Conservation (phyloP, 2,329 filamentous ascomycete species). For the Colletotrichum sp. region DNA sequence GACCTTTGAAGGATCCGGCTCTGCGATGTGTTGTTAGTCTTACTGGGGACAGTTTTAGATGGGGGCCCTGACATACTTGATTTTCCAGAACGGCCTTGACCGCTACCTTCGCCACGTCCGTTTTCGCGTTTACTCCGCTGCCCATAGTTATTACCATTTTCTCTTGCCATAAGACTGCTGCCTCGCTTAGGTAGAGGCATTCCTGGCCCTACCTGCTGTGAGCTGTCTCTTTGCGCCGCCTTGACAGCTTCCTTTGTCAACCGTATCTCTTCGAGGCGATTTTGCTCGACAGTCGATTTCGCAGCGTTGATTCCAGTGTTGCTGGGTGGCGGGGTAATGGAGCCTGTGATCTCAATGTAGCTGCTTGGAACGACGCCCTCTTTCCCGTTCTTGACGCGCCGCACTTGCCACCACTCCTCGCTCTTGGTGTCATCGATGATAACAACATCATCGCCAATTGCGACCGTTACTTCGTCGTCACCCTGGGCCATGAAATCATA, state of each 20-base stretch:
- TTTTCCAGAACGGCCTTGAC: slow-evolving; percentile 45
- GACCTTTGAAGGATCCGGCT: slow-evolving; percentile 82
- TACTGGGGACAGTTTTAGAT: background rate
- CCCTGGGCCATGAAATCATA: slow-evolving; percentile 98
- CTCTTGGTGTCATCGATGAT: slow-evolving; percentile 90
- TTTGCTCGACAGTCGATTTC: slow-evolving; percentile 76
- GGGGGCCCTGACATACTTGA: slow-evolving; percentile 62
- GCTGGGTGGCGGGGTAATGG: slow-evolving; percentile 55
- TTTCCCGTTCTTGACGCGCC: slow-evolving; percentile 86
- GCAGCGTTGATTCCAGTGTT: slow-evolving; percentile 55
- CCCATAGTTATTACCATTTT: slow-evolving; percentile 69
- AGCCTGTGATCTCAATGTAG: slow-evolving; percentile 88
- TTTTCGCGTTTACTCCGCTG: slow-evolving; percentile 76
- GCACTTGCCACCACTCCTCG: slow-evolving; percentile 98
- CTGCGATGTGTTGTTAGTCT: slow-evolving; percentile 45
- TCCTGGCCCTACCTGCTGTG: slow-evolving; percentile 74
- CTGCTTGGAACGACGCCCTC: slow-evolving; percentile 97
- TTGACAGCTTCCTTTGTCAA: slow-evolving; percentile 81
- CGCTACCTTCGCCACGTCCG: slow-evolving; percentile 60
- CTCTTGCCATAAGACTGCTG: slow-evolving; percentile 75
- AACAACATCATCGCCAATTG: slow-evolving; percentile 86
- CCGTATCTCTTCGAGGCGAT: slow-evolving; percentile 79
- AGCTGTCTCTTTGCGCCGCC: slow-evolving; percentile 58
- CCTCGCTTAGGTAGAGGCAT: slow-evolving; percentile 77
- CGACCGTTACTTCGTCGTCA: slow-evolving; percentile 94